Conservation (phyloP, 2,329 filamentous ascomycete species). For the Ustulina deusta region DNA sequence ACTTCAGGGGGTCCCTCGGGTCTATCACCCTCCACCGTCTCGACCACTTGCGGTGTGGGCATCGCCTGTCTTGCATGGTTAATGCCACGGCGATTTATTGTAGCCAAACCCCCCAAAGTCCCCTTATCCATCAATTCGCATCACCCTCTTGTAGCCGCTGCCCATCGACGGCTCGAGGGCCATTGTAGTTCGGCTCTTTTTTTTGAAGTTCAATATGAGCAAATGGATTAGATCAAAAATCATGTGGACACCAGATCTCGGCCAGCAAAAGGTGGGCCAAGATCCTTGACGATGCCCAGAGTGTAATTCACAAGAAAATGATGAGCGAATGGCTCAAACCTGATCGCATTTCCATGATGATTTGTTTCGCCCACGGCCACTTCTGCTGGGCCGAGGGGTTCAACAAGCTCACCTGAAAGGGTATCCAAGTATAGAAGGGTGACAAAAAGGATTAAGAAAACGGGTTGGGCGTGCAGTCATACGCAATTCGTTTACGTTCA, state of each 20-base stretch:
- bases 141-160: slow-evolving; percentile 41
- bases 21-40: slow-evolving; percentile 40
- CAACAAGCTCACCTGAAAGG: slow-evolving; percentile 54
- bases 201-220: slow-evolving; percentile 41
- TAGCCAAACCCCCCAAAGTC: slow-evolving; percentile 42
- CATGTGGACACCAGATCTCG: slow-evolving; percentile 48
- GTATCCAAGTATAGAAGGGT: slow-evolving; percentile 59
- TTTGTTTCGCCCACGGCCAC: slow-evolving; percentile 38
- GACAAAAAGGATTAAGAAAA: slow-evolving; percentile 43
- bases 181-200: slow-evolving; percentile 35
- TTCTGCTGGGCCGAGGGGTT: slow-evolving; percentile 31
- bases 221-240: slow-evolving; percentile 52
- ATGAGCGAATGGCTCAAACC: slow-evolving; percentile 46
- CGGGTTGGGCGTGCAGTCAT: slow-evolving; percentile 51
- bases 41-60: slow-evolving; percentile 43
- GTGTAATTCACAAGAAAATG: slow-evolving; percentile 52
- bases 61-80: slow-evolving; percentile 49
- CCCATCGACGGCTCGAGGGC: slow-evolving; percentile 42
- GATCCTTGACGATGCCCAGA: slow-evolving; percentile 47
- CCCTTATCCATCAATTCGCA: slow-evolving; percentile 41
- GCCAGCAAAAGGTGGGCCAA: slow-evolving; percentile 53
- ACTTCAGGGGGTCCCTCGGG: slow-evolving; percentile 41
- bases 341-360: slow-evolving; percentile 49
- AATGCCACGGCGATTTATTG: slow-evolving; percentile 42
- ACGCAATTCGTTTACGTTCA: slow-evolving; percentile 57